Base-by-base conservation (phyloP, 441 rosid species). In the Syzygium syzygioides region DNA sequence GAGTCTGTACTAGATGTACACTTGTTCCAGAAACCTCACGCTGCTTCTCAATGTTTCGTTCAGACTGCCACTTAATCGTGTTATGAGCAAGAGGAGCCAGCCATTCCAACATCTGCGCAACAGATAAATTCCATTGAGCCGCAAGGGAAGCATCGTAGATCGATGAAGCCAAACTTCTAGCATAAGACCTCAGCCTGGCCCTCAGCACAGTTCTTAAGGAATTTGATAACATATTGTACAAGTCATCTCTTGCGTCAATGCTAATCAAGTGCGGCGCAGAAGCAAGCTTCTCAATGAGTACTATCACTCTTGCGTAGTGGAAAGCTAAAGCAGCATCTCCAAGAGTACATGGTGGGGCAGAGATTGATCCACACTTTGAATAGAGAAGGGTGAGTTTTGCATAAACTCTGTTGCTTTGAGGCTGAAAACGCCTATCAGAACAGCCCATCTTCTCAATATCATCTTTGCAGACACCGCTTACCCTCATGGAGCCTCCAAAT, bases 1-100 rank as follows among this genome's bases (percentile, higher is more conserved):
- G 94, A 1, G 96, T 96, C 92, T 94, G 97, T 85, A 94, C 94
- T 87, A 95, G 89, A 90, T 93, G 95, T 89, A 95, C 93, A 85
- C 92, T 93, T 48, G 91, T 88, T 79, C 91, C 85, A 2, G 92
- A 93, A 87, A 90, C 91, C 87, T 91, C 92, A 41, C 88, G 90
- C 54, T 93, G 94, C 88, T 93, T 92, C 94, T 94, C 97, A 64
- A 95, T 93, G 80, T 90, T 94, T 41, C 91, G 92, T 86, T 93
- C 95, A 0, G 95, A 93, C 85, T 94, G 96, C 95, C 96, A 96
- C 90, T 92, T 93, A 48, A 93, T 90, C 80, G 86, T 94, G 90
- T 93, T 92, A 90, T 92, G 97, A 55, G 95, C 98, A 79, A 95
- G 90, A 18, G 96, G 96, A 88, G 93, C 90, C 89, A 94, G 86